A percentile compares a stretch with the other conserved stretches of the same genome.
Evolutionary conservation across 1,139 yeast species (phyloP).

Genomic region (Scheffersomyces insectosa): DNA sequence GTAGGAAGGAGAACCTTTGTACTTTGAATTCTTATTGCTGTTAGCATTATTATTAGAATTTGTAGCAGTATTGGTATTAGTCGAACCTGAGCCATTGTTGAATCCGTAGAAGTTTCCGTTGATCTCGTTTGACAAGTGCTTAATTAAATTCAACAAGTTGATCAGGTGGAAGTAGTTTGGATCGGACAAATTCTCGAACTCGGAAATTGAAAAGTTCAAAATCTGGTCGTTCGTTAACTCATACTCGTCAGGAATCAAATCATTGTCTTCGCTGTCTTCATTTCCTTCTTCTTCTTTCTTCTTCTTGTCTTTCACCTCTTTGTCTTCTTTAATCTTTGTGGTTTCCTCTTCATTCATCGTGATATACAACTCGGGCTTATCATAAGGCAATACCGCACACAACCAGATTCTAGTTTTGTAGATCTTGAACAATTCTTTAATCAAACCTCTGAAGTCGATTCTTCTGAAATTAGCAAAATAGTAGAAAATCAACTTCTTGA

Average conservation of each 20-base stretch:
- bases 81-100: slow-evolving; percentile 16
- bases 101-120: slow-evolving; percentile 48
- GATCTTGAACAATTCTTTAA: slow-evolving; percentile 86
- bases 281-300: not conserved
- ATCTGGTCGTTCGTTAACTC: slow-evolving; percentile 44
- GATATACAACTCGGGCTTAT: slow-evolving; percentile 34
- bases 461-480: slow-evolving; percentile 76
- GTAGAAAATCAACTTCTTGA: slow-evolving; percentile 89
- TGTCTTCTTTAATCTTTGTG: not conserved
- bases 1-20: slow-evolving; percentile 1
- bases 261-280: not conserved
- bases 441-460: slow-evolving; percentile 89
- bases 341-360: slow-evolving; percentile 10
- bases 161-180: slow-evolving; percentile 48
- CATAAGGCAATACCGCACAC: slow-evolving; percentile 69
- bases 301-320: slow-evolving; percentile 9
- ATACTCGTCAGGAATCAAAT: slow-evolving; percentile 40
- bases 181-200: slow-evolving; percentile 32
- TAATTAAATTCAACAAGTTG: slow-evolving; percentile 39
- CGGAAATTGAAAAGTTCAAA: slow-evolving; percentile 40
- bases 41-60: not conserved
- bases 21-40: slow-evolving; percentile 1
- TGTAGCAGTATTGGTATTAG: slow-evolving; percentile 8
- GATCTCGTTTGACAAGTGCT: slow-evolving; percentile 33
- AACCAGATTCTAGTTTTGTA: slow-evolving; percentile 97